phyloP scores from a whole-genome alignment of 345 rosid genomes.

The Eucalyptus curtisii region DNA sequence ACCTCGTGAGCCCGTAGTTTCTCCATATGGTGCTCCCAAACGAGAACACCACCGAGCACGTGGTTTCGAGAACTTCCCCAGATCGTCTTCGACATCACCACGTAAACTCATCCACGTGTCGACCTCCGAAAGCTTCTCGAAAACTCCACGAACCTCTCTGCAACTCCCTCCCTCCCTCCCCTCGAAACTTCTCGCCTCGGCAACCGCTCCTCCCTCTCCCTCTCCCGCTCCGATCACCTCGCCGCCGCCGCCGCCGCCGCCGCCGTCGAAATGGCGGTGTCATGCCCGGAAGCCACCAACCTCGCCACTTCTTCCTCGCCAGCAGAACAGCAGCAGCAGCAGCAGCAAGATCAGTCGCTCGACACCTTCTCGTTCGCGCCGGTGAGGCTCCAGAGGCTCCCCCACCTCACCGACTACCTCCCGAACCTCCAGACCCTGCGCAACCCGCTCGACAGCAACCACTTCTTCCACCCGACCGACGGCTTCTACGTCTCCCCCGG shows the following conservation, averaged over 20 bases:
- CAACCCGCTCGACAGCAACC: slow-evolving; percentile 53
- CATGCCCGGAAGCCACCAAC: not conserved
- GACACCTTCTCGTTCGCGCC: not conserved
- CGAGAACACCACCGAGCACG: not conserved
- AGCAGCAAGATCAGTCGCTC: not conserved
- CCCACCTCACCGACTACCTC: slow-evolving; percentile 29
- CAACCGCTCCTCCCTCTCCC: not conserved
- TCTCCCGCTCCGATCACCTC: not conserved
- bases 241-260: not conserved
- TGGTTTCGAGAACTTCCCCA: not conserved
- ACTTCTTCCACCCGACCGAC: slow-evolving; percentile 40
- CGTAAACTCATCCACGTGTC: not conserved
- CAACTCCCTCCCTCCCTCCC: not conserved
- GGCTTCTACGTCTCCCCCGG: slow-evolving; percentile 56
- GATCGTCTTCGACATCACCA: not conserved
- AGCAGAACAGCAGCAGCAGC: not conserved
- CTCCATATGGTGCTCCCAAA: not conserved
- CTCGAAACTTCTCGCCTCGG: not conserved
- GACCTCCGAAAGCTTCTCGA: not conserved
- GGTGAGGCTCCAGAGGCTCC: slow-evolving; percentile 15
- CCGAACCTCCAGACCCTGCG: slow-evolving; percentile 10
- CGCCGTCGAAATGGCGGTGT: not conserved
- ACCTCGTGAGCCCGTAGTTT: not conserved
- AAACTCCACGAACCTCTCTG: not conserved
- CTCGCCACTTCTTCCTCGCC: not conserved